phyloP scores from a whole-genome alignment of 305 asterid genomes.

The Striga hermonthica region DNA sequence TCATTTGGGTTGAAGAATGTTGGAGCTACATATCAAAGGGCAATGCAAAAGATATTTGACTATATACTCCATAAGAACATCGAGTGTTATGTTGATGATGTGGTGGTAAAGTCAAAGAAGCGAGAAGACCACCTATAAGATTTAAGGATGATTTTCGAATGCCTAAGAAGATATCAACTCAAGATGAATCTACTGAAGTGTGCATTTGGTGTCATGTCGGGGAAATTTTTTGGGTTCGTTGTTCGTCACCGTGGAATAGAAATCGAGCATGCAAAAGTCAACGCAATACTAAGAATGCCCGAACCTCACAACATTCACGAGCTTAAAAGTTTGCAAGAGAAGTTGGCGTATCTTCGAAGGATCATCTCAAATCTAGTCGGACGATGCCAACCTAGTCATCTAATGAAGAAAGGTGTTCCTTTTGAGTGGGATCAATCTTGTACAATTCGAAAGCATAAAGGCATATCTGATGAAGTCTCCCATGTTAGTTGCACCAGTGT shows the following conservation, averaged over 20 bases:
- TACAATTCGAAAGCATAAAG: not conserved
- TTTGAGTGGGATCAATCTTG: constrained; percentile 2
- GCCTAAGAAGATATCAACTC: not conserved
- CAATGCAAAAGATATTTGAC: not conserved
- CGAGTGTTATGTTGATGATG: not conserved
- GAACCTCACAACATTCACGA: not conserved
- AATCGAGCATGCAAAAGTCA: not conserved
- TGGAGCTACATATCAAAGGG: not conserved
- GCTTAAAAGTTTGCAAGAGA: not conserved
- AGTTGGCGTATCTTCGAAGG: constrained; percentile 1
- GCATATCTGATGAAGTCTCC: not conserved
- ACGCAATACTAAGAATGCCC: not conserved
- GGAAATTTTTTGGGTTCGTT: not conserved
- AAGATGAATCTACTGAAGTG: not conserved
- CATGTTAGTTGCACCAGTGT: not conserved
- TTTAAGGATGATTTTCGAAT: not conserved
- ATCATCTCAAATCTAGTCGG: not conserved
- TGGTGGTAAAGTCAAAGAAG: not conserved
- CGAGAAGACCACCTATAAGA: not conserved
- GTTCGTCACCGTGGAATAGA: not conserved
- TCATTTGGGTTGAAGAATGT: not conserved
- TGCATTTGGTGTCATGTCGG: not conserved
- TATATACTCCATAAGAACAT: not conserved
- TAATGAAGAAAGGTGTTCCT: constrained; percentile 5
- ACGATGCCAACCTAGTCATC: not conserved